Base-by-base conservation (phyloP, 371 early-diverging fungal genomes). In the Thermomucor indicae-seudaticae region DNA sequence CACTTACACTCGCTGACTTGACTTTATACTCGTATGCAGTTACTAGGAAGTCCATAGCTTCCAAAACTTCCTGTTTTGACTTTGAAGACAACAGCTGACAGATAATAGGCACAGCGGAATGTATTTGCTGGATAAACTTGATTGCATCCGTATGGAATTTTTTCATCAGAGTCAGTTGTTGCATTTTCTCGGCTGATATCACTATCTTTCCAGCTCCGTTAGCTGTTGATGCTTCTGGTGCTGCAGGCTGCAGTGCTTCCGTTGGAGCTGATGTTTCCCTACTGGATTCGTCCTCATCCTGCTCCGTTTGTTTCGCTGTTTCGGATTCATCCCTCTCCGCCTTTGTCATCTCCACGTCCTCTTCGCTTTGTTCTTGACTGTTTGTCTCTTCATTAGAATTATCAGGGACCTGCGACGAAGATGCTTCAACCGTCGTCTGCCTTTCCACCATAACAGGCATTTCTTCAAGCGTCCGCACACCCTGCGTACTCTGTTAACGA, bases 31-130 rank as follows among this genome's bases (percentile, higher is more conserved):
- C 76, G 60, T 89, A 79, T 1, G 93, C 87, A 2, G 76, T 75
- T 0, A 93, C 94, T 49, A 97, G 86, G 51, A 96, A 96, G 41
- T 91, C 88, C 89, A 98, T 98, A 1, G 89, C 85, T 50, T 95
- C 96, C 47, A 95, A 66, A 1, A 96, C 95, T 58, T 98, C 98
- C 8, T 86, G 70, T 58, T 96, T 96, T 37, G 76, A 81, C 37
- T 88, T 94, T 1, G 95, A 94, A 2, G 86, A 87, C 20, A 98
- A 70, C 1, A 97, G 78, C 64, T 92, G 89, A 32, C 83, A 78
- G 41, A 97, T 72, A 12, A 70, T 79, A 0, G 91, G 88, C 14
- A 88, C 82, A 0, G 88, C 82, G 6, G 67, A 62, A 25, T 89
- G 83, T 7, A 97, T 72, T 55, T 88, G 85, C 50, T 83, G 67